Evolutionary conservation across 352 stramenopile species (phyloP).

Genomic region (Phytopythium delawarense): DNA sequence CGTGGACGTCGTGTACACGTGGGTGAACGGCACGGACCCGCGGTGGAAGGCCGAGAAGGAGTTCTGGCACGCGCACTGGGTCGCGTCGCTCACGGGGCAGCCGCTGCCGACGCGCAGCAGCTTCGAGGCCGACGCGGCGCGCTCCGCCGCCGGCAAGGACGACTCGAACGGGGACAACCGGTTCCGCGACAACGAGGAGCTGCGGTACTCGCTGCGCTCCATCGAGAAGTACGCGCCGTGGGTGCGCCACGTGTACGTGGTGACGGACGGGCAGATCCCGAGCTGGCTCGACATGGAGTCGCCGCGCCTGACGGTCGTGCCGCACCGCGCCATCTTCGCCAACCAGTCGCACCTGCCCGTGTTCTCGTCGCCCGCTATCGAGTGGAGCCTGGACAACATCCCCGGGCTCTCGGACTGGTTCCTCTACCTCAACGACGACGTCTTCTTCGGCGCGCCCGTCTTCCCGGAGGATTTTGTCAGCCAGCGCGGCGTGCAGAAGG

Average conservation of each 20-base stretch:
- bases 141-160: slow-evolving; percentile 52
- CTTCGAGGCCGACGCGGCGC: slow-evolving; percentile 27
- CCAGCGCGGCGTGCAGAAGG: slow-evolving; percentile 82
- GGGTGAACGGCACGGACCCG: slow-evolving; percentile 94
- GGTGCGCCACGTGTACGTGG: slow-evolving; percentile 92
- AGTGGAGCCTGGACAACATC: slow-evolving; percentile 93
- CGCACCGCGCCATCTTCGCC: slow-evolving; percentile 89
- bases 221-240: slow-evolving; percentile 95
- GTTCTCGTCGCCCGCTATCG: slow-evolving; percentile 93
- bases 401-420: slow-evolving; percentile 90
- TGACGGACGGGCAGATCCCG: slow-evolving; percentile 93
- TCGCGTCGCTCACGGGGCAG: slow-evolving; percentile 77
- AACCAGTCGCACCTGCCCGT: slow-evolving; percentile 89
- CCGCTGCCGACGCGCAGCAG: slow-evolving; percentile 47
- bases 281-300: slow-evolving; percentile 90
- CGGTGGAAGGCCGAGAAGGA: slow-evolving; percentile 89
- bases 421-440: slow-evolving; percentile 97
- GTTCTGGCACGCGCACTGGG: slow-evolving; percentile 88
- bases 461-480: slow-evolving; percentile 92
- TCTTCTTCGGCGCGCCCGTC: slow-evolving; percentile 89
- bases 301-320: slow-evolving; percentile 80
- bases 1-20: slow-evolving; percentile 96
- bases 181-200: slow-evolving; percentile 94
- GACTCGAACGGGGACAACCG: slow-evolving; percentile 85
- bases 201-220: slow-evolving; percentile 90